phyloP scores from a whole-genome alignment of 768 basidiomycete genomes.

The Boletus barrowsii region DNA sequence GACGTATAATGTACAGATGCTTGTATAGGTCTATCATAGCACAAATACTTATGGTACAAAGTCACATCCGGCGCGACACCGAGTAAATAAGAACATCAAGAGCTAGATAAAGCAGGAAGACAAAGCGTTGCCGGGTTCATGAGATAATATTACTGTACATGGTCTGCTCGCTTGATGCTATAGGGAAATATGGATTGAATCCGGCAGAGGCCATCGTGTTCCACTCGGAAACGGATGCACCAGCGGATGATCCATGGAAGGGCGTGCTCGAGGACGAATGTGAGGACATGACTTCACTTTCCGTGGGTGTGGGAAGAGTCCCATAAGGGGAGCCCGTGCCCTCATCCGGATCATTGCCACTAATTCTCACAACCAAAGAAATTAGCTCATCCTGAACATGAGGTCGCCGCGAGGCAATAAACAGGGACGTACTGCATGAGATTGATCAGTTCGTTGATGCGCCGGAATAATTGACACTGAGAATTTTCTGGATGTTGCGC shows the following conservation, averaged over 20 bases:
- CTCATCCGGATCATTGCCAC: conserved; percentile 51
- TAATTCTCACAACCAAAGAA: conserved; percentile 33
- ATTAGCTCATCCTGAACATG: conserved; percentile 34
- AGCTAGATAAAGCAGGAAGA: conserved; percentile 4
- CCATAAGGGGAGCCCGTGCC: conserved; percentile 50
- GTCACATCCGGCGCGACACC: conserved; percentile 33
- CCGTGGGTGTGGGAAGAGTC: conserved; percentile 54
- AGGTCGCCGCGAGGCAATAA: conserved; percentile 32
- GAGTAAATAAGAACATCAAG: conserved; percentile 24
- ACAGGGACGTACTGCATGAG: conserved; percentile 59
- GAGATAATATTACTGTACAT: conserved; percentile 59
- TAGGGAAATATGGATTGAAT: conserved; percentile 70
- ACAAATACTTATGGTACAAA: conserved; percentile 26
- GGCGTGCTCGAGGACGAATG: conserved; percentile 42
- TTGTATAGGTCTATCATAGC: conserved; percentile 24
- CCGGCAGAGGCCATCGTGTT: conserved; percentile 49
- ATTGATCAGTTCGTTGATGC: conserved; percentile 58
- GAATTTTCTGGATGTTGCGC: conserved; percentile 54
- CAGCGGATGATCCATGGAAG: conserved; percentile 42
- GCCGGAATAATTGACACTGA: conserved; percentile 53
- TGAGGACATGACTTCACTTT: conserved; percentile 55
- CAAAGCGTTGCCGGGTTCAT: conserved; percentile 29
- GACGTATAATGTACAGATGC: conserved; percentile 32
- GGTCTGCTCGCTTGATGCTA: conserved; percentile 49
- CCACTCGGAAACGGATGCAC: conserved; percentile 60